These are phyloP conservation scores for Candida bentonensis DNA, from an alignment of 805 yeast genomes.

Conservation along the genomic window DNA sequence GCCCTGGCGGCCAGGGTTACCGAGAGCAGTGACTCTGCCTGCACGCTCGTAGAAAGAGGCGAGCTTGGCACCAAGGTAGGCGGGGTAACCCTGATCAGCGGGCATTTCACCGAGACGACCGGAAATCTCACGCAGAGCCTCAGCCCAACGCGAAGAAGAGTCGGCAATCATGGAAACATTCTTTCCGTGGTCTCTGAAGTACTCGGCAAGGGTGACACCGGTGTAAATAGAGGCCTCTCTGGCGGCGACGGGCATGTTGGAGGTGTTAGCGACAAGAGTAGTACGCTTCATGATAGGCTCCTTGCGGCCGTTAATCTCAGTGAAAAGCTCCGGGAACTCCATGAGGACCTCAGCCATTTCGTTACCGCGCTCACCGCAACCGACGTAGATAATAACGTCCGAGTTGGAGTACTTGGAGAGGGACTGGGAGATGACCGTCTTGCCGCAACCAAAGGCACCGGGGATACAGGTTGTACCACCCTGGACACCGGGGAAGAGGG, in stretches of 20 bases:
- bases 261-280: constrained; percentile 94
- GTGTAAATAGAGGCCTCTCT: constrained; percentile 99
- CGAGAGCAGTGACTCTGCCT: constrained; percentile 88
- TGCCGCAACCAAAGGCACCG: constrained; percentile 99
- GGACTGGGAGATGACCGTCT: constrained; percentile 95
- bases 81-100: constrained; percentile 99
- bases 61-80: constrained; percentile 94
- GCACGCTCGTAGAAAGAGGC: constrained; percentile 99
- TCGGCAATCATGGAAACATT: constrained; percentile 99
- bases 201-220: constrained; percentile 96
- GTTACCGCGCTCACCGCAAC: constrained; percentile 95
- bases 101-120: constrained; percentile 99
- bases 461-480: constrained; percentile 99
- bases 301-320: constrained; percentile 81
- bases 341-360: constrained; percentile 99
- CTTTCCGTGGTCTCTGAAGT: constrained; percentile 99
- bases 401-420: constrained; percentile 95
- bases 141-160: constrained; percentile 99
- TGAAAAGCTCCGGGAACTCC: constrained; percentile 97
- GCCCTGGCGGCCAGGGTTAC: constrained; percentile 92
- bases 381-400: constrained; percentile 90
- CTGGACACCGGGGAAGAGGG: constrained; percentile 97
- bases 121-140: constrained; percentile 97
- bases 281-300: constrained; percentile 99
- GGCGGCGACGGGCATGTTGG: constrained; percentile 99